Evolutionary conservation across 495 filamentous ascomycete genomes (phyloP), one percentile per base, ranked within the genome.

Genomic region (Trichoderma virens): DNA sequence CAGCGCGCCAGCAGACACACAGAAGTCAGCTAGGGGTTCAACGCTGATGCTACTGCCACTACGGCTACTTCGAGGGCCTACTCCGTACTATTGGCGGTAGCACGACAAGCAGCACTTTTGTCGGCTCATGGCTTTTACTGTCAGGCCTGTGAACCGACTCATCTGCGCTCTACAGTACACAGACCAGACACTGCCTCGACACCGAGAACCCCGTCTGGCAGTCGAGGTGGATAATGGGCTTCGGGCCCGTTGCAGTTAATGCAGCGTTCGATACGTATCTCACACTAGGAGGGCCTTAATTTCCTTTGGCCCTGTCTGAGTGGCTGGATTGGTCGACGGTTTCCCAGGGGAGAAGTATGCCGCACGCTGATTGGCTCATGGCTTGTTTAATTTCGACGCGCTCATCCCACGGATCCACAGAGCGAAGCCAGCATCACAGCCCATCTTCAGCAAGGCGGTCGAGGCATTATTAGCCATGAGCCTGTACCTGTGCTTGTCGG

Each of bases 391-490:
- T 56, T 56, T 56, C 51, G 25, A 56, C 51, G 51, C 51, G 51
- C 51, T 56, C 51, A 56, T 56, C 51, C 51, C 51, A 56, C 23
- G 51, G 51, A 28, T 56, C 51, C 51, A 56, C 51, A 56, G 23
- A 56, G 51, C 51, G 23, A 28, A 25, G 25, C 51, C 28, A 28
- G 51, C 51, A 56, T 56, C 51, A 56, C 51, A 56, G 51, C 25
- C 51, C 51, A 56, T 56, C 51, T 56, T 56, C 51, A 56, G 51
- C 51, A n/a, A 23, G 30, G 51, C 51, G 51, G 51, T 56, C 51
- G 51, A 56, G 51, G 51, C 51, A 56, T 56, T 56, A 56, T 56
- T 56, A 56, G 23, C 27, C 51, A 56, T 28, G 51, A 56, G 43
- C 43, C 6, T 47, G 43, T 8, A 9, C n/a, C n/a, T n/a, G n/a